phyloP scores from a whole-genome alignment of 192 early-diverging fungal species.

The Podila horticola region DNA sequence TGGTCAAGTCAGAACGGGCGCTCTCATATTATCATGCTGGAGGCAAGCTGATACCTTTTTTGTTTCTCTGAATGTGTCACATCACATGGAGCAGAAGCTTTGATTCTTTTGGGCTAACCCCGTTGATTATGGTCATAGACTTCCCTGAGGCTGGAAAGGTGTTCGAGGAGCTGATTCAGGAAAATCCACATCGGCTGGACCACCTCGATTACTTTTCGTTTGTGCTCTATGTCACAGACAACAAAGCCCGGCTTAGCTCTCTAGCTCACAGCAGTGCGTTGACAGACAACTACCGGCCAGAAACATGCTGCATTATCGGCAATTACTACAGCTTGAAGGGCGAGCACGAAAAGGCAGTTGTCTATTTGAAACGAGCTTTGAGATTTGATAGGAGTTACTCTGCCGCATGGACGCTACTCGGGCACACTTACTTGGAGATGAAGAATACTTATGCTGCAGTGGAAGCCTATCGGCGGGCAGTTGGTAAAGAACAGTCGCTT shows the following conservation, averaged over 20 bases:
- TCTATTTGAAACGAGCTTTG: conserved; percentile 87
- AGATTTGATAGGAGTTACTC: conserved; percentile 81
- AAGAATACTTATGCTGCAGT: conserved; percentile 91
- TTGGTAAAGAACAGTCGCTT: conserved; percentile 59
- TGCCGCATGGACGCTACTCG: conserved; percentile 92
- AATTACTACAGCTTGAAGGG: conserved; percentile 90
- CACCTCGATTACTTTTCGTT: conserved; percentile 88
- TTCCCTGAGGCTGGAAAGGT: conserved; percentile 72
- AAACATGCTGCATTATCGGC: conserved; percentile 86
- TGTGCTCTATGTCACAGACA: conserved; percentile 83
- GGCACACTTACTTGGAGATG: conserved; percentile 94
- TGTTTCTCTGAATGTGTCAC: neutral
- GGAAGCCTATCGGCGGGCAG: conserved; percentile 87
- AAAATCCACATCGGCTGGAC: conserved; percentile 85
- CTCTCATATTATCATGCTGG: conserved; percentile 67
- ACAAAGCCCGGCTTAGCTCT: conserved; percentile 73
- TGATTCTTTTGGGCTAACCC: neutral
- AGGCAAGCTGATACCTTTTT: conserved; percentile 19
- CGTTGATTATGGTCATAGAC: conserved; percentile 55
- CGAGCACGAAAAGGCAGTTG: conserved; percentile 87
- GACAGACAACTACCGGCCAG: conserved; percentile 84
- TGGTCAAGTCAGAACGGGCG: conserved; percentile 71
- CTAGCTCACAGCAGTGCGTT: conserved; percentile 78
- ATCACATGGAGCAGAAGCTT: neutral
- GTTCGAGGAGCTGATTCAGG: conserved; percentile 76